Conservation (phyloP, 345 rosid genomes). For the Acer saccharum region DNA sequence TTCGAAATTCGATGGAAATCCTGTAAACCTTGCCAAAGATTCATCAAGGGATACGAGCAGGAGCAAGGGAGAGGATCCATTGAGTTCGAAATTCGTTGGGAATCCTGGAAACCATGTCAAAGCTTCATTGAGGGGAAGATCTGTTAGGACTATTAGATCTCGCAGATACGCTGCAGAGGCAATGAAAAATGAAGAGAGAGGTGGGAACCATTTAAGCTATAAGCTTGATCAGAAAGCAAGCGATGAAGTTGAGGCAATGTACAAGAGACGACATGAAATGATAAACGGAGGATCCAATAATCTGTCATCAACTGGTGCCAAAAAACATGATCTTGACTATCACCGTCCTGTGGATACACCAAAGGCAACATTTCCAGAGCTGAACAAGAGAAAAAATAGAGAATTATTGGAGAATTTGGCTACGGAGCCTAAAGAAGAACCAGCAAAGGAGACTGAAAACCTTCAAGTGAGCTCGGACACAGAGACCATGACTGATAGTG, state of each 20-base stretch:
- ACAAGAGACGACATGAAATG: constrained; percentile 22
- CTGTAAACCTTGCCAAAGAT: constrained; percentile 31
- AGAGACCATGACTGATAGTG: constrained; percentile 31
- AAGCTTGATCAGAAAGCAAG: constrained; percentile 11
- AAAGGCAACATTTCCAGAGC: constrained; percentile 14
- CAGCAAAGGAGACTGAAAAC: constrained; percentile 29
- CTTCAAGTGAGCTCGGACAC: constrained; percentile 33
- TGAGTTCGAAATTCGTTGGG: constrained; percentile 32
- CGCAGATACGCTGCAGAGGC: constrained; percentile 28
- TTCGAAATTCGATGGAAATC: constrained; percentile 37
- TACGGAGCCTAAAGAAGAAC: constrained; percentile 20
- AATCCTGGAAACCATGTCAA: constrained; percentile 31
- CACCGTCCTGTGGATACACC: not conserved
- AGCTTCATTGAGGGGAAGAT: constrained; percentile 55
- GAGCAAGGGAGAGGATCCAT: constrained; percentile 27
- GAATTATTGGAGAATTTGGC: constrained; percentile 18
- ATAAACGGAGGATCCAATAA: constrained; percentile 18
- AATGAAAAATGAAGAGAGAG: constrained; percentile 30
- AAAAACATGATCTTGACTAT: constrained; percentile 24
- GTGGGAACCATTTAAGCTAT: constrained; percentile 25
- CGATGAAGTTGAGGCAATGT: constrained; percentile 23
- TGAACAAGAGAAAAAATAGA: constrained; percentile 24
- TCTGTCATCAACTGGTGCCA: constrained; percentile 15
- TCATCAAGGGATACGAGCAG: constrained; percentile 33
- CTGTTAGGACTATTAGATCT: constrained; percentile 66